Percentiles rank a stretch among this genome's conserved stretches.
phyloP scores from a whole-genome alignment of 768 basidiomycete species.

The Floccularia luteovirens region DNA sequence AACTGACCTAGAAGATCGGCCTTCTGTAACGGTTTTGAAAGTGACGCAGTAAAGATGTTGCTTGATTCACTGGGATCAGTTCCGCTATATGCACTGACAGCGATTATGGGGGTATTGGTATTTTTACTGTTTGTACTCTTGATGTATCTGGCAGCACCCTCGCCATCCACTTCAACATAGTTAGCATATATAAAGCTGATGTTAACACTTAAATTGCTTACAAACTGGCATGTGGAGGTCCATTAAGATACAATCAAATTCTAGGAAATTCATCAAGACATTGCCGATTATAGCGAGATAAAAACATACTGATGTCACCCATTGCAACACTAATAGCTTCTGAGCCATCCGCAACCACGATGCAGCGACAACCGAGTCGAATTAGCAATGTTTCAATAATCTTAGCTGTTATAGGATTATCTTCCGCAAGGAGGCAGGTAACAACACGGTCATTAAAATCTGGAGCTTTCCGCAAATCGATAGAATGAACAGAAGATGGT shows the following conservation, averaged over 20 bases:
- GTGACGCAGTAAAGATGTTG: constrained; percentile 71
- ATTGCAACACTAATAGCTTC: constrained; percentile 96
- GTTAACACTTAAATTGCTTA: constrained; percentile 30
- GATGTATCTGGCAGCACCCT: constrained; percentile 95
- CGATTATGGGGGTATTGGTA: constrained; percentile 85
- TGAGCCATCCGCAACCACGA: constrained; percentile 93
- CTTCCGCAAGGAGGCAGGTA: constrained; percentile 91
- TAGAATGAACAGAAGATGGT: constrained; percentile 80
- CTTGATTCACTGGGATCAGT: constrained; percentile 55
- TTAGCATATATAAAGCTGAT: constrained; percentile 24
- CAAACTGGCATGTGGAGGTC: constrained; percentile 92
- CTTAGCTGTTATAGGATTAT: constrained; percentile 97
- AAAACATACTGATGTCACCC: constrained; percentile 87
- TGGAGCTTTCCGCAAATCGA: constrained; percentile 68
- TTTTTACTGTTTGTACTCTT: constrained; percentile 96
- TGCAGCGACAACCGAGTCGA: constrained; percentile 90
- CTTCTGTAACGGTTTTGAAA: constrained; percentile 88
- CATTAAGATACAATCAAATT: constrained; percentile 95
- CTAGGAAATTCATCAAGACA: constrained; percentile 33
- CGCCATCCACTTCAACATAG: constrained; percentile 69
- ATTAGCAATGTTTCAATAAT: constrained; percentile 93
- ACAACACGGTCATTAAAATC: constrained; percentile 85
- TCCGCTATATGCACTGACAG: constrained; percentile 83
- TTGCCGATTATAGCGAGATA: constrained; percentile 4
- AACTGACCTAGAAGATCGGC: constrained; percentile 62